Conservation (phyloP, 2,329 filamentous ascomycete species). For the Penicillium sp. region DNA sequence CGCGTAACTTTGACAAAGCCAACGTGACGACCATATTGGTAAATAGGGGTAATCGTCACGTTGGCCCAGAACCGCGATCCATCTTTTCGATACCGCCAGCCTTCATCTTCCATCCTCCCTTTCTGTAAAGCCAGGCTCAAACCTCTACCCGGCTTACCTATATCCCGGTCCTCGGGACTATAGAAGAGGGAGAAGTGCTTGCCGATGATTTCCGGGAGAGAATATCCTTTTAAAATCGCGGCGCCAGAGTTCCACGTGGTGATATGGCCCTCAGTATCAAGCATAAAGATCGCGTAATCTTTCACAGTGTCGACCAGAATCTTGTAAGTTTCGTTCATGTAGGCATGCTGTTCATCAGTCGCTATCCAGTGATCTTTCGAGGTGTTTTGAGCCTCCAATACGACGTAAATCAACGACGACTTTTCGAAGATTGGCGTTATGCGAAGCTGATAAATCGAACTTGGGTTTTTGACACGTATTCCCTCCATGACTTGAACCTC, state of each 20-base stretch:
- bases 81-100: slow-evolving; percentile 57
- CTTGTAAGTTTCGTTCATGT: slow-evolving; percentile 54
- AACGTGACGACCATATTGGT: slow-evolving; percentile 50
- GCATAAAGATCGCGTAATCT: slow-evolving; percentile 61
- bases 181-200: slow-evolving; percentile 58
- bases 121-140: slow-evolving; percentile 46
- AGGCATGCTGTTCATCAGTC: slow-evolving; percentile 36
- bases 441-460: slow-evolving; percentile 30
- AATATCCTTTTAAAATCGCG: slow-evolving; percentile 54
- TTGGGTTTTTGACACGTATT: slow-evolving; percentile 19
- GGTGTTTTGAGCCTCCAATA: slow-evolving; percentile 43
- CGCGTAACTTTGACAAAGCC: slow-evolving; percentile 59
- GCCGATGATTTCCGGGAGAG: slow-evolving; percentile 52
- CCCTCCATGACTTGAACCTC: slow-evolving; percentile 35
- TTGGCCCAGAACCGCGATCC: slow-evolving; percentile 58
- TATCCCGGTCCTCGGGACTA: slow-evolving; percentile 47
- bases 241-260: slow-evolving; percentile 58
- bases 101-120: slow-evolving; percentile 57
- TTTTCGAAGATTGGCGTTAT: slow-evolving; percentile 45
- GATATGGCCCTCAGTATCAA: slow-evolving; percentile 54
- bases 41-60: slow-evolving; percentile 56
- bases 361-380: slow-evolving; percentile 26
- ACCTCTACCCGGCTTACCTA: slow-evolving; percentile 51
- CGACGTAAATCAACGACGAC: slow-evolving; percentile 38
- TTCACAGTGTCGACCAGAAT: slow-evolving; percentile 59